phyloP scores from a whole-genome alignment of 495 filamentous ascomycete species.

The Corynascus novoguineensis region DNA sequence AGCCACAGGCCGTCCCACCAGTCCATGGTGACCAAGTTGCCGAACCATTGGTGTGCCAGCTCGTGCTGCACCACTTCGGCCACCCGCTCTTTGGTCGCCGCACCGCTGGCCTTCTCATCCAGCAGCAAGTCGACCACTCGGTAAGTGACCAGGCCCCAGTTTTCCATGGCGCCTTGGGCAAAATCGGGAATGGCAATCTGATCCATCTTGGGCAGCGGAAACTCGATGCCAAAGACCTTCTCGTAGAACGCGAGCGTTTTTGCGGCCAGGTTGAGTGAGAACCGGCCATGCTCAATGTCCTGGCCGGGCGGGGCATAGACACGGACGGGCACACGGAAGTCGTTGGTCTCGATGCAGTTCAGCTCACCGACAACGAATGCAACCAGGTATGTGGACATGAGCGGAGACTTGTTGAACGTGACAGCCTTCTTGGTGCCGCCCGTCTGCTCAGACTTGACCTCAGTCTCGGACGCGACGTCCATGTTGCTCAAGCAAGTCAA shows the following conservation, averaged over 20 bases:
- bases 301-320: slow-evolving; percentile 62
- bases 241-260: slow-evolving; percentile 67
- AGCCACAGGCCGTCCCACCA: slow-evolving; percentile 99
- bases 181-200: slow-evolving; percentile 98
- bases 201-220: slow-evolving; percentile 85
- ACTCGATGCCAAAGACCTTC: slow-evolving; percentile 65
- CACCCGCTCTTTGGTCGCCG: slow-evolving; percentile 87
- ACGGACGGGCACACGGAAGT: slow-evolving; percentile 67
- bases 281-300: slow-evolving; percentile 60
- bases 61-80: slow-evolving; percentile 96
- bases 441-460: slow-evolving; percentile 50
- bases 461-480: slow-evolving; percentile 63
- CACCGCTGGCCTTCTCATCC: slow-evolving; percentile 85
- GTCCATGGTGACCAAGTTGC: slow-evolving; percentile 98
- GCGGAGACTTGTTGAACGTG: slow-evolving; percentile 65
- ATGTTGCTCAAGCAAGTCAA: slow-evolving; percentile 76
- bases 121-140: slow-evolving; percentile 85
- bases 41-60: slow-evolving; percentile 98
- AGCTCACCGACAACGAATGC: slow-evolving; percentile 74
- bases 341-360: slow-evolving; percentile 66
- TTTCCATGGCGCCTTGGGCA: slow-evolving; percentile 93
- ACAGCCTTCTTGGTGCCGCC: slow-evolving; percentile 60
- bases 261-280: slow-evolving; percentile 64
- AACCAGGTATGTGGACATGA: slow-evolving; percentile 74
- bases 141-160: slow-evolving; percentile 97